These are phyloP conservation scores for Nannochloropsis gaditana DNA, from an alignment of 108 stramenopile species.

Conservation along the genomic window DNA sequence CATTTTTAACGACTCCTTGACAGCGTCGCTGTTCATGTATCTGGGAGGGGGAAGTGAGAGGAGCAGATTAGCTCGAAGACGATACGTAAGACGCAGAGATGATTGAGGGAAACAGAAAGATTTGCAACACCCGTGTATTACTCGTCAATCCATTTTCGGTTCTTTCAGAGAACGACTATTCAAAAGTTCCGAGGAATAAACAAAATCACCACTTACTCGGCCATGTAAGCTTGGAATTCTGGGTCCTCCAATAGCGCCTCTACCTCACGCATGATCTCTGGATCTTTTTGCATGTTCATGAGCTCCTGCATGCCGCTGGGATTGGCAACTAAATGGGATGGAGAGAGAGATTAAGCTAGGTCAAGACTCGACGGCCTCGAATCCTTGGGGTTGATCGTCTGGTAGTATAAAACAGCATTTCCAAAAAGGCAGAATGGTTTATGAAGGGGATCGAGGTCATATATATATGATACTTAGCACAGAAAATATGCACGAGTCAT, in stretches of 20 bases:
- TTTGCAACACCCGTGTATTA: too few relatives aligned
- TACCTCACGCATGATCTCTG: background rate
- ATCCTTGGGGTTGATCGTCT: too few relatives aligned
- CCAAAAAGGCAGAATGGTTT: too few relatives aligned
- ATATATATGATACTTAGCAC: too few relatives aligned
- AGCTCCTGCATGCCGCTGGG: conserved; percentile 11
- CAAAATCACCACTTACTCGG: background rate
- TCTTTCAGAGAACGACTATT: background rate
- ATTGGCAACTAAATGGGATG: background rate
- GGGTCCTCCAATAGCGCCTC: background rate
- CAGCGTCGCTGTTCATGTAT: too few relatives aligned
- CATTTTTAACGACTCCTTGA: too few relatives aligned
- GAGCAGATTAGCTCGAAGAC: background rate
- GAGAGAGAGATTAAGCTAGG: background rate
- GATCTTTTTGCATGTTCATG: conserved; percentile 11
- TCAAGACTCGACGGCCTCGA: too few relatives aligned
- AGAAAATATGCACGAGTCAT: too few relatives aligned
- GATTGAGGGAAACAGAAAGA: background rate
- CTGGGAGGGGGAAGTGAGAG: background rate
- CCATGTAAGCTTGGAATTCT: background rate
- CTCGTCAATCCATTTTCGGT: too few relatives aligned
- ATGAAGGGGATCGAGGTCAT: too few relatives aligned
- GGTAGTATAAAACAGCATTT: too few relatives aligned
- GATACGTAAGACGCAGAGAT: background rate
- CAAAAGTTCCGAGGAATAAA: background rate